Evolutionary conservation across 495 filamentous ascomycete genomes (phyloP).

Genomic region (Aspergillus heteromorphus): DNA sequence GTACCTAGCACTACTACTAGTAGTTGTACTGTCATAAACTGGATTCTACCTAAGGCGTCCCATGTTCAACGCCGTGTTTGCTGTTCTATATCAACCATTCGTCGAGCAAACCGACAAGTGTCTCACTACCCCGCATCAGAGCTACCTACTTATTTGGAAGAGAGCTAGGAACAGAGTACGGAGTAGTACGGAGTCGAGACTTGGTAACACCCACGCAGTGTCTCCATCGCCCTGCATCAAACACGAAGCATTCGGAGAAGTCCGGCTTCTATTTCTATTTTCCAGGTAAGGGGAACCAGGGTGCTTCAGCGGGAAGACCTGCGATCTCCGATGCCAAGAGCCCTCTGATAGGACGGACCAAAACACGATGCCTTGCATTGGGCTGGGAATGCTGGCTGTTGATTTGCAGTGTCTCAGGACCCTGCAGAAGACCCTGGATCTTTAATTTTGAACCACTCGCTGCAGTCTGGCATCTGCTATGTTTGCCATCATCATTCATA

Average conservation of each 20-base stretch:
- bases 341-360: background rate
- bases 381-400: background rate
- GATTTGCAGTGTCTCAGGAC: background rate
- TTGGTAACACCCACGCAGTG: too few species aligned
- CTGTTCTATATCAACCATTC: too few species aligned
- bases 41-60: too few species aligned
- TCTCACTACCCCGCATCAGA: too few species aligned
- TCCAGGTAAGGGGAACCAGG: background rate
- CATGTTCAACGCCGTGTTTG: too few species aligned
- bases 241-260: background rate
- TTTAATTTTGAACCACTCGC: background rate
- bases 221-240: too few species aligned
- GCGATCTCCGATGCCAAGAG: background rate
- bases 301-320: background rate
- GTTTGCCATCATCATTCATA: background rate
- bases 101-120: too few species aligned
- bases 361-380: background rate
- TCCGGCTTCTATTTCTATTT: background rate
- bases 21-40: too few species aligned
- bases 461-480: background rate
- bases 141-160: too few species aligned
- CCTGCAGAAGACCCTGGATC: background rate
- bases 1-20: too few species aligned
- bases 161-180: too few species aligned
- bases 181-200: too few species aligned